phyloP scores from a whole-genome alignment of 805 yeast genomes.

The Yarrowia osloensis region DNA sequence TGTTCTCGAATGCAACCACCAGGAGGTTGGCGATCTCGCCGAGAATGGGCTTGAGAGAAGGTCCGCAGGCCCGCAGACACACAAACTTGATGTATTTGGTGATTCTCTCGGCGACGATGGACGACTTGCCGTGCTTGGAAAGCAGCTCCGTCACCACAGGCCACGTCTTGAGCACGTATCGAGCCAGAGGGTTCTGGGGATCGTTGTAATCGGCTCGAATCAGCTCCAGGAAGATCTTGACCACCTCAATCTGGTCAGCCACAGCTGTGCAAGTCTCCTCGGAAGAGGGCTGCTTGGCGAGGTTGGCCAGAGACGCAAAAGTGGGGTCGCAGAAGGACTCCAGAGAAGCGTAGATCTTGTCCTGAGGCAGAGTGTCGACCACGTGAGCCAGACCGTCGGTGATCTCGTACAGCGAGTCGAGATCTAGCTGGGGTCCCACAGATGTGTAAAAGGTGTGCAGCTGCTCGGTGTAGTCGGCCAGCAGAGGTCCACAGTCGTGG shows the following conservation, averaged over 20 bases:
- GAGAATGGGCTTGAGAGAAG: slow-evolving; percentile 59
- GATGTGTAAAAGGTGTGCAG: slow-evolving; percentile 70
- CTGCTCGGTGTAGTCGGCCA: slow-evolving; percentile 71
- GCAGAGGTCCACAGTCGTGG: slow-evolving; percentile 75
- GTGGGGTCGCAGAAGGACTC: slow-evolving; percentile 70
- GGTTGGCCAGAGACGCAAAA: slow-evolving; percentile 43
- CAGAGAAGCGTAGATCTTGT: slow-evolving; percentile 55
- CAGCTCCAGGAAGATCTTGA: slow-evolving; percentile 60
- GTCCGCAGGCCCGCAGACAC: slow-evolving; percentile 58
- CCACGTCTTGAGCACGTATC: slow-evolving; percentile 58
- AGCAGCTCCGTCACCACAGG: slow-evolving; percentile 56
- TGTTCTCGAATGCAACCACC: slow-evolving; percentile 66
- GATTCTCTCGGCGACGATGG: slow-evolving; percentile 71
- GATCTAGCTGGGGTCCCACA: slow-evolving; percentile 57
- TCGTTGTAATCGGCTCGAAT: slow-evolving; percentile 49
- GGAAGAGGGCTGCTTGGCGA: slow-evolving; percentile 38
- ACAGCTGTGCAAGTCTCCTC: slow-evolving; percentile 50
- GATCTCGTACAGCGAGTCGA: slow-evolving; percentile 71
- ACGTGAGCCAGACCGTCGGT: slow-evolving; percentile 90
- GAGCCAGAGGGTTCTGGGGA: slow-evolving; percentile 52
- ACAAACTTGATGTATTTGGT: slow-evolving; percentile 67
- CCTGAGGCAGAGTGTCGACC: slow-evolving; percentile 56
- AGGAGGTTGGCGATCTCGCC: slow-evolving; percentile 66
- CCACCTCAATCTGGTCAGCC: slow-evolving; percentile 74
- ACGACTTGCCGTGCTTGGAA: slow-evolving; percentile 57